Evolutionary conservation across 164 flowering plant genomes (phyloP).

Genomic region (Berberis vulgaris): DNA sequence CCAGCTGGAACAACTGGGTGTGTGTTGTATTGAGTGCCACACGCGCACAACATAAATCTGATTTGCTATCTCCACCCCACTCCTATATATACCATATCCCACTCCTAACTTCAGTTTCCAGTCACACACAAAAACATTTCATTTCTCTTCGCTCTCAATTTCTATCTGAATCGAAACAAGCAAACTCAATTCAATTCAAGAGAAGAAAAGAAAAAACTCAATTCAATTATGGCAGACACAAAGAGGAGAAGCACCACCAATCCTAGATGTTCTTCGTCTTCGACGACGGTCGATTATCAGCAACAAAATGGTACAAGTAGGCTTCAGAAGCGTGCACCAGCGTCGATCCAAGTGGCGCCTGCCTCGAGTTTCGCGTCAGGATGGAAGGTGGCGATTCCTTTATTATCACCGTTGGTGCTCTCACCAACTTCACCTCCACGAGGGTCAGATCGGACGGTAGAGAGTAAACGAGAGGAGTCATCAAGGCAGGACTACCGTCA

Average conservation of each 20-base stretch:
- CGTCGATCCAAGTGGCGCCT: constrained; percentile 52
- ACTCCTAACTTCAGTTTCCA: background rate
- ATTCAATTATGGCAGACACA: constrained; percentile 19
- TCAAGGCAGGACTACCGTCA: constrained; percentile 12
- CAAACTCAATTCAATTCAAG: no score
- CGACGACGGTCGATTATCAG: background rate
- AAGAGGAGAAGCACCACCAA: constrained; percentile 8
- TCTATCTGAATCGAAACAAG: background rate
- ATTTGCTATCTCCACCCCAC: background rate
- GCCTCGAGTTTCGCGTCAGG: constrained; percentile 18
- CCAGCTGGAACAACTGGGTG: background rate
- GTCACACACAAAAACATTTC: background rate
- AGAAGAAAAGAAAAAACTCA: no score
- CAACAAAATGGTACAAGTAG: constrained; percentile 22
- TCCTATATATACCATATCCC: background rate
- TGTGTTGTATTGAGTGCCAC: background rate
- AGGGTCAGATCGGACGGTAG: constrained; percentile 12
- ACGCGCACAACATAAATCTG: no score
- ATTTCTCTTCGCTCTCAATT: background rate
- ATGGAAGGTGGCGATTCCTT: constrained; percentile 86
- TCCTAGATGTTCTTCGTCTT: no score
- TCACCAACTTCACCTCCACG: constrained; percentile 33
- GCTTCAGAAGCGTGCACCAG: constrained; percentile 64
- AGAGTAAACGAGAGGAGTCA: constrained; percentile 6
- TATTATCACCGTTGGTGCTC: constrained; percentile 55